These are phyloP conservation scores for Trichothecium roseum DNA, from an alignment of 2,329 filamentous ascomycete species.

Conservation along the genomic window DNA sequence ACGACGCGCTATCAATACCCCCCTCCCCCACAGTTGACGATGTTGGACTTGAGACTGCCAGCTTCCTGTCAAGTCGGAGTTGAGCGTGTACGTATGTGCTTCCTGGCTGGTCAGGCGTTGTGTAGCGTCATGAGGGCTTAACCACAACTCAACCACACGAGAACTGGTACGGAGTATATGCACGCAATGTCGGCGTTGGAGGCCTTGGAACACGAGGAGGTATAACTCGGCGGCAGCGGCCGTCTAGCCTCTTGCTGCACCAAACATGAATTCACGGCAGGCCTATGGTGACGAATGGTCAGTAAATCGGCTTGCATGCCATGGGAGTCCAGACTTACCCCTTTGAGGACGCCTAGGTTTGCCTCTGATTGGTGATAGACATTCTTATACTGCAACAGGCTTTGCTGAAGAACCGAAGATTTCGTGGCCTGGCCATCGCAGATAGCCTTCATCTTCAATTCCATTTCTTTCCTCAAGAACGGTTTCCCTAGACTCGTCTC, in stretches of 20 bases:
- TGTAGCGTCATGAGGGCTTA: too few species aligned
- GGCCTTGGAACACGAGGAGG: too few species aligned
- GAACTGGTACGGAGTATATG: too few species aligned
- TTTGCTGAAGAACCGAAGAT: slow-evolving; percentile 68
- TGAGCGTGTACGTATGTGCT: too few species aligned
- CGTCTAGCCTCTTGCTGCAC: slow-evolving; percentile 1
- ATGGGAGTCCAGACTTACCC: slow-evolving; percentile 32
- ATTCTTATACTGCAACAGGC: slow-evolving; percentile 73
- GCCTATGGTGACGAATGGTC: slow-evolving; percentile 13
- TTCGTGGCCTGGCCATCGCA: slow-evolving; percentile 76
- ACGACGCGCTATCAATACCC: too few species aligned
- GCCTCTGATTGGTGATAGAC: slow-evolving; percentile 77
- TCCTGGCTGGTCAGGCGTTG: too few species aligned
- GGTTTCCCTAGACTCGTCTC: slow-evolving; percentile 91
- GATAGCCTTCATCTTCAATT: slow-evolving; percentile 91
- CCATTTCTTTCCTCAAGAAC: slow-evolving; percentile 96
- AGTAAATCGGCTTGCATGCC: background rate
- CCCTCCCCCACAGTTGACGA: too few species aligned
- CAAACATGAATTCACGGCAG: slow-evolving; percentile 28
- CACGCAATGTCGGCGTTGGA: too few species aligned
- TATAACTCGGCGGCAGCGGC: too few species aligned
- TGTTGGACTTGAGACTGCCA: too few species aligned
- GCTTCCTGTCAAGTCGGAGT: too few species aligned
- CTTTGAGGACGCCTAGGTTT: slow-evolving; percentile 57
- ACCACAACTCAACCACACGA: too few species aligned